Conservation (phyloP, 2,329 filamentous ascomycete species). For the Colletotrichum sp. region DNA sequence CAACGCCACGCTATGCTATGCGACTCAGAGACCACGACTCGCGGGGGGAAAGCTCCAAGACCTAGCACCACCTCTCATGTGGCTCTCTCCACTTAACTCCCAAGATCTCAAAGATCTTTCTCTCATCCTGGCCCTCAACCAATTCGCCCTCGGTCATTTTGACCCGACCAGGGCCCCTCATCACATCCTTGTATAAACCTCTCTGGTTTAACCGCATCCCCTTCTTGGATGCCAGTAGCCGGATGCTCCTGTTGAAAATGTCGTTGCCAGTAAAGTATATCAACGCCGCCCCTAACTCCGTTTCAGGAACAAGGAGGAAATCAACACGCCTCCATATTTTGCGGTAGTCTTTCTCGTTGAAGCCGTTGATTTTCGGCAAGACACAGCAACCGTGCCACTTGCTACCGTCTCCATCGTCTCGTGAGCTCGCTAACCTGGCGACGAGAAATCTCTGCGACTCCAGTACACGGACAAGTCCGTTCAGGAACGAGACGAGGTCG, state of each 20-base stretch:
- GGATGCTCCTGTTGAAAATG: conserved; percentile 88
- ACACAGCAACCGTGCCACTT: conserved; percentile 91
- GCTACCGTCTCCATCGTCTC: conserved; percentile 57
- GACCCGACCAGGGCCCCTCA: conserved; percentile 60
- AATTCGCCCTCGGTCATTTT: conserved; percentile 72
- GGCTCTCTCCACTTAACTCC: conserved; percentile 87
- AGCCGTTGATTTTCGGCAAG: conserved; percentile 53
- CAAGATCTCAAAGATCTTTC: conserved; percentile 78
- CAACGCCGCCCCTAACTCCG: conserved; percentile 81
- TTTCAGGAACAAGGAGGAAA: conserved; percentile 79
- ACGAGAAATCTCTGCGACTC: conserved; percentile 70
- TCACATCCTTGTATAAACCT: conserved; percentile 76
- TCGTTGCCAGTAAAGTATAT: conserved; percentile 98
- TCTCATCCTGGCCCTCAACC: conserved; percentile 78
- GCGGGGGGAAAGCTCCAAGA: neutral
- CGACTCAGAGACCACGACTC: neutral
- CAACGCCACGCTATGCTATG: conserved; percentile 5
- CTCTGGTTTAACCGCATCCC: conserved; percentile 85
- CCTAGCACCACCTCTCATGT: conserved; percentile 73
- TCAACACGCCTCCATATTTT: conserved; percentile 82
- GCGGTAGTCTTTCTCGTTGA: conserved; percentile 36
- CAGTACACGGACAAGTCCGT: conserved; percentile 67
- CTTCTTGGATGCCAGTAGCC: conserved; percentile 80
- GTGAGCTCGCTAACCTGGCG: conserved; percentile 66
- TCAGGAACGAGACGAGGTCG: conserved; percentile 67